A percentile compares a stretch with the other conserved stretches of the same genome.
Evolutionary conservation across 129 eudicot species (phyloP).

Genomic region (Artemisia annua): DNA sequence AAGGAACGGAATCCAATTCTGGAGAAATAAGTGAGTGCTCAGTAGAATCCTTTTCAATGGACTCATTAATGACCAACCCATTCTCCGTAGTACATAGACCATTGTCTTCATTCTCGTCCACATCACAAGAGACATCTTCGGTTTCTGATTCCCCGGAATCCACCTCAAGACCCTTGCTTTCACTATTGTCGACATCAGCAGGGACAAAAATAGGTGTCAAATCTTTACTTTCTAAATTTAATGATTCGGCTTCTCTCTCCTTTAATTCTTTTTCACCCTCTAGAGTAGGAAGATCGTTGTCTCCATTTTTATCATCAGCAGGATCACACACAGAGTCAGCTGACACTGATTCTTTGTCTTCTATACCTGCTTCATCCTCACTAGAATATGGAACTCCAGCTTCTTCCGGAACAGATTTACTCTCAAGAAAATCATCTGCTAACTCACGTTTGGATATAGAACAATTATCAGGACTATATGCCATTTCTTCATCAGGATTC

Average conservation of each 20-base stretch:
- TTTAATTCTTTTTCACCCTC: conserved; percentile 19
- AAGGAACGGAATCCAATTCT: conserved; percentile 13
- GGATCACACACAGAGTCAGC: conserved; percentile 24
- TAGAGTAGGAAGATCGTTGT: conserved; percentile 5
- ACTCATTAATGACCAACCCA: conserved; percentile 25
- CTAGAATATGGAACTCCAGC: conserved; percentile 21
- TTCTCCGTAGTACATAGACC: conserved; percentile 8
- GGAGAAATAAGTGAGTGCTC: conserved; percentile 15
- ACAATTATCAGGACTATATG: too few species aligned
- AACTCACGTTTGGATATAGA: conserved; percentile 20
- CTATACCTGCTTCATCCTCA: conserved; percentile 25
- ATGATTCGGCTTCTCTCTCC: conserved; percentile 17
- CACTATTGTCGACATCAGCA: conserved; percentile 17
- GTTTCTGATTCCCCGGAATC: too few species aligned
- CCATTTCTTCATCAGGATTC: neutral
- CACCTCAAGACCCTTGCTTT: conserved; percentile 5
- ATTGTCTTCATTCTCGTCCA: conserved; percentile 16
- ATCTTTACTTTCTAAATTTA: conserved; percentile 15
- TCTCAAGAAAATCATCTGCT: conserved; percentile 34
- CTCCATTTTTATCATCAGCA: conserved; percentile 13
- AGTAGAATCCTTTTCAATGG: conserved; percentile 4
- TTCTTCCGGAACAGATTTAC: conserved; percentile 34
- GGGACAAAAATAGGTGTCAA: neutral
- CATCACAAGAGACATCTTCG: conserved; percentile 5
- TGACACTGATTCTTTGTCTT: conserved; percentile 22